Evolutionary conservation across 78 protist species (phyloP), one percentile per base, ranked within the genome.

Genomic region (Dictyostelium citrinum): DNA sequence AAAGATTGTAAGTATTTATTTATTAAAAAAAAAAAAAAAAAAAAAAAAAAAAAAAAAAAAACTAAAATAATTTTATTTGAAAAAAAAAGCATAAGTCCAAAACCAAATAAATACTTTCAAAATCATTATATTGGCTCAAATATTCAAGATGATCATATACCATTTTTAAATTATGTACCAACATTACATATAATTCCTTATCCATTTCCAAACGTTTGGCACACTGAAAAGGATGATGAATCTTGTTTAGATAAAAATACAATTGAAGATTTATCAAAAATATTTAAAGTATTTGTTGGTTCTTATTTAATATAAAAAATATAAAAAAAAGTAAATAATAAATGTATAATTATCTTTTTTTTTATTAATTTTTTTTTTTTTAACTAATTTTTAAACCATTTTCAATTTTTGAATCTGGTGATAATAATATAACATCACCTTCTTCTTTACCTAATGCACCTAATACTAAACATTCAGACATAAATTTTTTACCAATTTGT

Each of bases 161-260:
- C 92, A 58, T 86, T 86, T 58, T 17, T 27, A 37, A 16, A 74
- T 24, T n/a, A 76, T 61, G 43, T 86, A 16, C 83, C 74, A 41
- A 72, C 80, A 58, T 7, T 86, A 27, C 92, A 86, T 61, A 37
- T 86, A 14, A 86, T 86, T 12, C 80, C 92, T 24, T 14, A 75
- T 10, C 92, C 92, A 37, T 86, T 86, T 45, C 92, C 92, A 39
- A 74, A 46, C 29, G 39, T 45, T 61, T 86, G 92, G 92, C 92
- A 86, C 51, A 86, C 81, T 8, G 92, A 22, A 14, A 75, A 80
- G n/a, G 92, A 86, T 49, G 22, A 75, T 14, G 14, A 24, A 22
- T 20, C n/a, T 27, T 11, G 17, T 55, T 12, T 86, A 2, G 92
- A 86, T 77, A 27, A 37, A 37, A 77, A 82, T 22, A 31, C 46